Evolutionary conservation across 441 rosid genomes (phyloP).

Genomic region (Gossypium davidsonii): DNA sequence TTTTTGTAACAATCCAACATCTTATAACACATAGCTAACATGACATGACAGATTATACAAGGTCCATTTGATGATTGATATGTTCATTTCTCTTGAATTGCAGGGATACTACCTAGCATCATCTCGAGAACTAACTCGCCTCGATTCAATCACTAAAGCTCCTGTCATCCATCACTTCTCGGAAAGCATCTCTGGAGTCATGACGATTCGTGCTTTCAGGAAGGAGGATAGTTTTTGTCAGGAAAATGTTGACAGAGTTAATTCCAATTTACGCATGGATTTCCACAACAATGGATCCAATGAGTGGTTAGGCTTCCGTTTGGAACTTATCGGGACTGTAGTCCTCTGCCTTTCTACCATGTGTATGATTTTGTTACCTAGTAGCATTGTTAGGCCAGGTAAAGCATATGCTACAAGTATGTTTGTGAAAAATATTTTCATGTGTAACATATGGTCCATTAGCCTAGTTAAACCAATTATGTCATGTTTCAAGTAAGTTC

Average conservation of each 20-base stretch:
- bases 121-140: constrained; percentile 83
- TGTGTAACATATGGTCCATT: background rate
- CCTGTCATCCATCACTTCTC: constrained; percentile 94
- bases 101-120: constrained; percentile 69
- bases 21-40: background rate
- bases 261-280: constrained; percentile 64
- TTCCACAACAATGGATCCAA: constrained; percentile 85
- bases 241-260: constrained; percentile 68
- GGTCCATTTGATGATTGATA: background rate
- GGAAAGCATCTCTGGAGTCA: constrained; percentile 76
- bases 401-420: constrained; percentile 10
- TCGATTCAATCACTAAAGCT: constrained; percentile 88
- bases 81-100: constrained; percentile 7
- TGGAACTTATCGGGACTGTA: constrained; percentile 75
- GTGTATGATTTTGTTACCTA: constrained; percentile 77
- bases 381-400: constrained; percentile 81
- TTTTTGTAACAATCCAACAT: background rate
- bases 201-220: constrained; percentile 70
- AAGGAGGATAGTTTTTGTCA: constrained; percentile 44
- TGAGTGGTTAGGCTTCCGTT: constrained; percentile 87
- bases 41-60: background rate
- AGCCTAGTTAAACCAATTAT: background rate
- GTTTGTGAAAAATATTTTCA: background rate
- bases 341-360: constrained; percentile 69
- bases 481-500: background rate